Evolutionary conservation across 2,329 filamentous ascomycete species (phyloP).

Genomic region (Penicillium expansum): DNA sequence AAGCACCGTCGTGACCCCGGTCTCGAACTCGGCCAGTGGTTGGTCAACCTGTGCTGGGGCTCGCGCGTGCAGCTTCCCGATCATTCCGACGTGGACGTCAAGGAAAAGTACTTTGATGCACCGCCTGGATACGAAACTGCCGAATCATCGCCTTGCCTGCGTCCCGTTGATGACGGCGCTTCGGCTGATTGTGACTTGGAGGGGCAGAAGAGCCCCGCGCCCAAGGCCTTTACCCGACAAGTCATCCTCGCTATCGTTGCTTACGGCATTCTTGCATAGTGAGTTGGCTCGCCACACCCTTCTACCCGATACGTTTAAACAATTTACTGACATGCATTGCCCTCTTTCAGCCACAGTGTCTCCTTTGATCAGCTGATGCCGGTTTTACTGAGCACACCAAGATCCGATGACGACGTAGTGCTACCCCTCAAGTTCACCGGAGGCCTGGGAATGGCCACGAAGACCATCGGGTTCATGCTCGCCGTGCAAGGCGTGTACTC

Average conservation of each 20-base stretch:
- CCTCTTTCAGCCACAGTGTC: slow-evolving; percentile 75
- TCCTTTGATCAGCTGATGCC: slow-evolving; percentile 93
- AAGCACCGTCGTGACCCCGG: slow-evolving; percentile 74
- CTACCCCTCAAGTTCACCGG: slow-evolving; percentile 87
- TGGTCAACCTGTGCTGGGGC: slow-evolving; percentile 47
- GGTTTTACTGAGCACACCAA: slow-evolving; percentile 76
- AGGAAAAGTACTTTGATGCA: slow-evolving; percentile 54
- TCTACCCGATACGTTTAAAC: slow-evolving; percentile 6
- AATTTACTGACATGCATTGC: slow-evolving; percentile 47
- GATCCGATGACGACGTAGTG: slow-evolving; percentile 49
- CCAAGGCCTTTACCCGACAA: slow-evolving; percentile 74
- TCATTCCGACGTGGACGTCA: slow-evolving; percentile 48
- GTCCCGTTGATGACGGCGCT: slow-evolving; percentile 30
- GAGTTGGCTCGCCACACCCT: slow-evolving; percentile 47
- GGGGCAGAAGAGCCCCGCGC: slow-evolving; percentile 43
- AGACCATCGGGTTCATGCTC: slow-evolving; percentile 82
- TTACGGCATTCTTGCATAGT: slow-evolving; percentile 93
- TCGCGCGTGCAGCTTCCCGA: slow-evolving; percentile 30
- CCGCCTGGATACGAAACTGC: slow-evolving; percentile 66
- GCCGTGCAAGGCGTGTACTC: slow-evolving; percentile 87
- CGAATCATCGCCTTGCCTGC: slow-evolving; percentile 53
- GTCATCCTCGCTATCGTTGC: slow-evolving; percentile 84
- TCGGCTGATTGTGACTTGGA: slow-evolving; percentile 42
- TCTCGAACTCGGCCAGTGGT: slow-evolving; percentile 70
- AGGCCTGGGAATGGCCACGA: slow-evolving; percentile 79